phyloP scores from a whole-genome alignment of 2,329 filamentous ascomycete species.

The Aspergillus uvarum region DNA sequence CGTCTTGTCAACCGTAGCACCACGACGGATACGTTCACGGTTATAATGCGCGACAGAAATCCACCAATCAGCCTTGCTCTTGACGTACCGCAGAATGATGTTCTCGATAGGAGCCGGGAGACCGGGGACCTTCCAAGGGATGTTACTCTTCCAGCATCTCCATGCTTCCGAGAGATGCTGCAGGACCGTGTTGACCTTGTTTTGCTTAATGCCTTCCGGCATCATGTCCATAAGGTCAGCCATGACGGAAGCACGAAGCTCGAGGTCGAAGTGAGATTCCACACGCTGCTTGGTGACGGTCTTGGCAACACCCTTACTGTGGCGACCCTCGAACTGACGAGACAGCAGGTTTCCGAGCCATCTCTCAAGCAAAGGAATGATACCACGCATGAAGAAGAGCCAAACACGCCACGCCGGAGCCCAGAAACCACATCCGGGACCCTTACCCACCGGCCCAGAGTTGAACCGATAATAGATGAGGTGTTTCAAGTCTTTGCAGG shows the following conservation, averaged over 20 bases:
- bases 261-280: constrained; percentile 96
- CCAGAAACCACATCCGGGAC: constrained; percentile 98
- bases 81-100: constrained; percentile 96
- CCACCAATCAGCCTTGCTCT: constrained; percentile 99
- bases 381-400: constrained; percentile 99
- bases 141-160: constrained; percentile 99
- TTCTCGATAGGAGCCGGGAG: constrained; percentile 97
- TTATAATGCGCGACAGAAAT: constrained; percentile 99
- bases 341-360: constrained; percentile 97
- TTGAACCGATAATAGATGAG: constrained; percentile 99
- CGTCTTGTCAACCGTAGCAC: constrained; percentile 97
- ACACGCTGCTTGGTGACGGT: constrained; percentile 99
- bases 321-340: constrained; percentile 94
- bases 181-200: constrained; percentile 96
- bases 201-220: constrained; percentile 99
- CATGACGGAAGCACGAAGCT: constrained; percentile 97
- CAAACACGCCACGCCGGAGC: constrained; percentile 97
- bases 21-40: constrained; percentile 90
- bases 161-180: constrained; percentile 97
- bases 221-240: constrained; percentile 99
- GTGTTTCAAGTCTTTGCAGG: constrained; percentile 98
- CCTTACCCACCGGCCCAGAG: constrained; percentile 92
- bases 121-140: constrained; percentile 98
- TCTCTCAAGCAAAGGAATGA: constrained; percentile 91
- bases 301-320: constrained; percentile 98